Conservation (phyloP, 2,329 filamentous ascomycete genomes). For the Rutstroemia sp. region DNA sequence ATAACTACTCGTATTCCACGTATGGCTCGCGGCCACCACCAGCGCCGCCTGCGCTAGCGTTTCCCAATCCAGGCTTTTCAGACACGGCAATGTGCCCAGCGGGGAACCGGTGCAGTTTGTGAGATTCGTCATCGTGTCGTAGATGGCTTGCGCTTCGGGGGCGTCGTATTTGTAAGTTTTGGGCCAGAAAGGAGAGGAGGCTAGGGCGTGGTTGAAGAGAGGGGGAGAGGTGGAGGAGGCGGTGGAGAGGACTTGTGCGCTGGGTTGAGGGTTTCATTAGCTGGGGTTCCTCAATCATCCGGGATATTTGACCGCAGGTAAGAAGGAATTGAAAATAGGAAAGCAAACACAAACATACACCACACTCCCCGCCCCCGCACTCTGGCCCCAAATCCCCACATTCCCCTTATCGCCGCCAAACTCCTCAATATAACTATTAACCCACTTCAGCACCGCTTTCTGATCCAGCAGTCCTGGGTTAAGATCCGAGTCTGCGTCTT, state of each 20-base stretch:
- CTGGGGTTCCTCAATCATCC: background rate
- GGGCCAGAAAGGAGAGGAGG: constrained; percentile 45
- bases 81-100: constrained; percentile 40
- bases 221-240: constrained; percentile 33
- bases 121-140: constrained; percentile 37
- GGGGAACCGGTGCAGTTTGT: constrained; percentile 36
- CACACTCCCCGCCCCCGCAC: constrained; percentile 46
- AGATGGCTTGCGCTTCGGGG: constrained; percentile 37
- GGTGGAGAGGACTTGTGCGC: constrained; percentile 43
- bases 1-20: constrained; percentile 48
- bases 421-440: constrained; percentile 46
- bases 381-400: constrained; percentile 55
- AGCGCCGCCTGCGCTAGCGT: constrained; percentile 44
- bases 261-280: background rate
- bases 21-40: constrained; percentile 39
- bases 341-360: constrained; percentile 21
- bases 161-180: constrained; percentile 45
- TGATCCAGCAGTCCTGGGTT: constrained; percentile 61
- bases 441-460: constrained; percentile 50
- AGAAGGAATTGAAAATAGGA: background rate
- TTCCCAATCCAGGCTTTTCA: constrained; percentile 48
- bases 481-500: constrained; percentile 43
- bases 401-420: constrained; percentile 53
- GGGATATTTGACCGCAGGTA: no score
- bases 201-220: constrained; percentile 45